phyloP scores from a whole-genome alignment of 169 alveolate species.

The Perkinsus olseni region DNA sequence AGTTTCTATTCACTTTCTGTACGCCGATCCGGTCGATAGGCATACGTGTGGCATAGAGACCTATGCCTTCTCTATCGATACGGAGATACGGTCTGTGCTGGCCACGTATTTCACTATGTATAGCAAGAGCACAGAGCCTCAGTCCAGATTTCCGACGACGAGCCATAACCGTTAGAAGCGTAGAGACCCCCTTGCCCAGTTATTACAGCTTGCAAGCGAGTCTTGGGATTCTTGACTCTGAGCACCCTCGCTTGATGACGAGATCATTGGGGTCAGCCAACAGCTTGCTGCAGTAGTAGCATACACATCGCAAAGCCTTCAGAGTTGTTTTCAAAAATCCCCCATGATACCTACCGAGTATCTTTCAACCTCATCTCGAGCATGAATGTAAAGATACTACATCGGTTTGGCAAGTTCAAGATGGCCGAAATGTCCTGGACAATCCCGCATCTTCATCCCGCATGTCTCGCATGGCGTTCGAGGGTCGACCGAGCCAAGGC shows the following conservation, averaged over 20 bases:
- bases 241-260: slow-evolving; percentile 43
- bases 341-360: slow-evolving; percentile 47
- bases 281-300: slow-evolving; percentile 86
- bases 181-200: background rate
- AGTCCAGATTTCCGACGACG: too few relatives aligned
- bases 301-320: slow-evolving; percentile 89
- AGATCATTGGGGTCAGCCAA: slow-evolving; percentile 72
- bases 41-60: too few relatives aligned
- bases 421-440: slow-evolving; percentile 99
- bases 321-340: slow-evolving; percentile 82
- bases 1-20: too few relatives aligned
- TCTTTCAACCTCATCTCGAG: background rate
- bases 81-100: too few relatives aligned
- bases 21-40: too few relatives aligned
- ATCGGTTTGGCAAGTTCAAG: slow-evolving; percentile 89
- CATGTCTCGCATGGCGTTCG: slow-evolving; percentile 86
- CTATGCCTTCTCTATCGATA: too few relatives aligned
- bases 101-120: too few relatives aligned
- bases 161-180: too few relatives aligned
- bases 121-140: too few relatives aligned
- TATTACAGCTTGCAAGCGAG: slow-evolving; percentile 31
- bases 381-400: slow-evolving; percentile 52
- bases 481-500: slow-evolving; percentile 95
- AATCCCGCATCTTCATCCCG: slow-evolving; percentile 82
- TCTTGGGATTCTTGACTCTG: slow-evolving; percentile 58